Evolutionary conservation across 306 rosid species (phyloP), one percentile per base, ranked within the genome.

Genomic region (Ziziphus jujuba): DNA sequence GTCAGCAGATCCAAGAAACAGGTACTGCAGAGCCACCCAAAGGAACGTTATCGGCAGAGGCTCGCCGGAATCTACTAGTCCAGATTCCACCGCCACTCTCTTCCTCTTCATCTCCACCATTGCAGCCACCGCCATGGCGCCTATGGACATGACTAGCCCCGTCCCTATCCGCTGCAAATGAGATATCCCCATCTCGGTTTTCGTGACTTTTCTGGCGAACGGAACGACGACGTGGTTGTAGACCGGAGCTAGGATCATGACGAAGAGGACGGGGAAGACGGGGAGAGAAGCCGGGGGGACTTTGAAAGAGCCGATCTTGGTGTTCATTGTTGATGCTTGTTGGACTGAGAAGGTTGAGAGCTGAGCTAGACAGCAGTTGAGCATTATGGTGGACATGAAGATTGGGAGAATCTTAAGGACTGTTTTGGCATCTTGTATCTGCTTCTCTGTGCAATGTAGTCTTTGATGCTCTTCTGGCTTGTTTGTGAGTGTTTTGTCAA

Each of bases 241-340:
- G 20, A 85, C 19, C 12, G 92, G 95, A 9, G 87, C 95, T 22
- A 87, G 84, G 72, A 80, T 34, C 80, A 92, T 85, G 81, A 87
- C 86, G 84, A 85, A 87, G 67, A 87, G 59, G 62, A 85, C 89
- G 5, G 90, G 92, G 72, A 92, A 84, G 22, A 87, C 70, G 0
- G 96, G 95, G 21, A 85, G 86, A 21, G 98, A 89, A 19, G 98
- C 96, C 17, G 98, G 95, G 5, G 98, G 95, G 72, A 92, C 74
- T 66, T 76, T 85, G 52, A 85, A 63, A 71, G 89, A 61, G 17
- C 88, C 91, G 23, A 92, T 74, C 44, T 75, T 81, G 16, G 95
- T 87, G 59, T 87, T 56, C 98, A 85, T 89, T 0, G 95, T 89
- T 53, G 92, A 77, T 40, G 98, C 89, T 63, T 92, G 98, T 75